phyloP scores from a whole-genome alignment of 1,284 basidiomycete genomes.

The Fomitopsis betulina region DNA sequence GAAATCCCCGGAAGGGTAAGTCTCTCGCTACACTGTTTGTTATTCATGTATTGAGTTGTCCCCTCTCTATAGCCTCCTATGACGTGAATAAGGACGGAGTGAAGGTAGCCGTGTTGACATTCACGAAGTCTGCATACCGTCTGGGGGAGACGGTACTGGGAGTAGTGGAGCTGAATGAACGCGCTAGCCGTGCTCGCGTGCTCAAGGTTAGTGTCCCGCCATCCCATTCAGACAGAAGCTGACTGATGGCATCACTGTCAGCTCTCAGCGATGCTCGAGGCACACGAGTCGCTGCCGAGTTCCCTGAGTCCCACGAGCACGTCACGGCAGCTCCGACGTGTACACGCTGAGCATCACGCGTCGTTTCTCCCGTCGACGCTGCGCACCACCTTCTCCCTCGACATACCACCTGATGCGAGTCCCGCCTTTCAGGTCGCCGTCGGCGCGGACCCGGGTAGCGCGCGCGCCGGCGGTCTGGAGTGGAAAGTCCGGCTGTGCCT shows the following conservation, averaged over 20 bases:
- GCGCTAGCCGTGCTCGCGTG: conserved; percentile 54
- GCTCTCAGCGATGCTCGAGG: conserved; percentile 83
- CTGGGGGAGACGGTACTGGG: conserved; percentile 88
- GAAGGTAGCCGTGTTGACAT: conserved; percentile 84
- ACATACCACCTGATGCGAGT: conserved; percentile 85
- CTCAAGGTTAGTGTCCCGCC: conserved; percentile 53
- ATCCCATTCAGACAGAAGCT: background rate
- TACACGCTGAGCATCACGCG: conserved; percentile 81
- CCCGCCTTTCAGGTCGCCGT: conserved; percentile 71
- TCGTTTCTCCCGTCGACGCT: conserved; percentile 68
- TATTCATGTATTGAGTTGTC: conserved; percentile 3
- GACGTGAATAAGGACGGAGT: conserved; percentile 90
- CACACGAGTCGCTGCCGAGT: conserved; percentile 76
- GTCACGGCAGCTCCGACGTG: conserved; percentile 50
- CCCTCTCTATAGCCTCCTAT: conserved; percentile 65
- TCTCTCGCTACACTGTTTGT: conserved; percentile 3
- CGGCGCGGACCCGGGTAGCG: conserved; percentile 22
- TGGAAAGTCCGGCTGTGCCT: conserved; percentile 85
- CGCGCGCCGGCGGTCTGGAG: conserved; percentile 61
- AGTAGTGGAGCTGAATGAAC: conserved; percentile 80
- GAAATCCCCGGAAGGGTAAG: conserved; percentile 84
- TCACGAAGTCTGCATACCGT: conserved; percentile 84
- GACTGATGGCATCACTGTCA: conserved; percentile 24
- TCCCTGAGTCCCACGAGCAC: conserved; percentile 38
- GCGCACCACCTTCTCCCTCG: conserved; percentile 79